Conservation (phyloP, 805 yeast species). For the Kazachstania taianensis region DNA sequence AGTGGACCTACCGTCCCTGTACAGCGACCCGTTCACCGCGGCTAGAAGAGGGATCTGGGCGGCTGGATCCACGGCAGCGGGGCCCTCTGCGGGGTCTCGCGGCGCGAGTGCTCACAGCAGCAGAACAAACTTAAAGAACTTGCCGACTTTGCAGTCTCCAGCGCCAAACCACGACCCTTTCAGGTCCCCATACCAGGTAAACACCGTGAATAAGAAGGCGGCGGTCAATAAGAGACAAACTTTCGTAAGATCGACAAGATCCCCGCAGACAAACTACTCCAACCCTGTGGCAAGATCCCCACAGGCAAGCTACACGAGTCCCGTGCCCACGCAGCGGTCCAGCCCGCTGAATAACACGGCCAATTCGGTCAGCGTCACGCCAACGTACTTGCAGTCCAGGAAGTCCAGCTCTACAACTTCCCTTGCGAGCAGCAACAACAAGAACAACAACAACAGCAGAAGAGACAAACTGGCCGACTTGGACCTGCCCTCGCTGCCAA, state of each 20-base stretch:
- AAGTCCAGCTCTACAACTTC: conserved; percentile 16
- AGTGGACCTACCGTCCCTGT: conserved; percentile 20
- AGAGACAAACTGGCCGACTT: conserved; percentile 14
- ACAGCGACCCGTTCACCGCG: conserved; percentile 12
- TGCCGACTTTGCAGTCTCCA: conserved; percentile 28
- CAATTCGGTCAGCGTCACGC: conserved; percentile 20
- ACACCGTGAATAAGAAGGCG: neutral
- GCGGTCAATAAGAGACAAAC: conserved; percentile 1
- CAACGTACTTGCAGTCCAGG: conserved; percentile 24
- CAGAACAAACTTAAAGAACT: conserved; percentile 13
- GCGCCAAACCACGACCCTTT: conserved; percentile 16
- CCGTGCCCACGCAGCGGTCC: conserved; percentile 4
- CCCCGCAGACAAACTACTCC: neutral
- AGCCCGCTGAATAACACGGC: conserved; percentile 12
- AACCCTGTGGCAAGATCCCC: neutral
- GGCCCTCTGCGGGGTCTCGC: conserved; percentile 20
- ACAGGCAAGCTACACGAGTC: too few species aligned
- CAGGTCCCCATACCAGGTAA: conserved; percentile 8
- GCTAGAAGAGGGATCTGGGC: conserved; percentile 26
- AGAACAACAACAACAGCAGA: conserved; percentile 1
- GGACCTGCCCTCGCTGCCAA: conserved; percentile 42
- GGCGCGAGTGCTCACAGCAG: conserved; percentile 4
- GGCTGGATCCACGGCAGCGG: conserved; percentile 14
- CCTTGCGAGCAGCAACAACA: too few species aligned
- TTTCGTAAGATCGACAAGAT: neutral